Percentiles rank a stretch among this genome's conserved stretches.
phyloP scores from a whole-genome alignment of 305 asterid species.

The Rubia peregrina region DNA sequence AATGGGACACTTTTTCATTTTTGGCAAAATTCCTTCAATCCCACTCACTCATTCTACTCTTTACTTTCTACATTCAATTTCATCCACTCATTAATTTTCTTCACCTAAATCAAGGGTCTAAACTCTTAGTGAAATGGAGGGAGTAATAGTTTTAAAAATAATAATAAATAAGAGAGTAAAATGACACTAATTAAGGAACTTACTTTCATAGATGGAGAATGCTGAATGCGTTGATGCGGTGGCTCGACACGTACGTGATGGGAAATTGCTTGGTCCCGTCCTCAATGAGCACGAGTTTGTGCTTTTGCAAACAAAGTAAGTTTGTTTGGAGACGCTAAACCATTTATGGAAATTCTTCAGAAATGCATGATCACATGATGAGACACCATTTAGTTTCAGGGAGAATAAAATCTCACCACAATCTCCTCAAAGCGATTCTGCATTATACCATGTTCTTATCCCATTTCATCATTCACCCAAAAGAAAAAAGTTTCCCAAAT shows the following conservation, averaged over 20 bases:
- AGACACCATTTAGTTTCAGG: slow-evolving; percentile 25
- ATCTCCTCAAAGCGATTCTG: slow-evolving; percentile 12
- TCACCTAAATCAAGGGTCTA: too few species aligned
- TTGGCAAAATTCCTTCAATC: too few species aligned
- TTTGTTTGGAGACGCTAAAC: neutral
- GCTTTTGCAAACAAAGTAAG: neutral
- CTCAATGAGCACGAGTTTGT: neutral
- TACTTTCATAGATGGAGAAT: neutral
- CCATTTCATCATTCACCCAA: neutral
- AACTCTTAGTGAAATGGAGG: too few species aligned
- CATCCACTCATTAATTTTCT: too few species aligned
- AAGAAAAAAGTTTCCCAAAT: neutral
- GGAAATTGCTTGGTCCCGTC: neutral
- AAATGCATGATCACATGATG: slow-evolving; percentile 26
- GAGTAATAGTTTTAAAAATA: too few species aligned
- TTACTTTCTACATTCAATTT: too few species aligned
- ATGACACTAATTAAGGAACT: too few species aligned
- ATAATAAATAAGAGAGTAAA: neutral
- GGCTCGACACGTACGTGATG: neutral
- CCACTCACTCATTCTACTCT: too few species aligned
- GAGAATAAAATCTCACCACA: slow-evolving; percentile 14
- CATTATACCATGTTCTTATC: neutral
- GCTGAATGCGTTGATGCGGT: neutral
- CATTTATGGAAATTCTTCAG: slow-evolving; percentile 28
- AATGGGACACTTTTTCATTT: too few species aligned